Evolutionary conservation across 257 asterid species (phyloP), one percentile per base, ranked within the genome.

Genomic region (Jacaranda mimosifolia): DNA sequence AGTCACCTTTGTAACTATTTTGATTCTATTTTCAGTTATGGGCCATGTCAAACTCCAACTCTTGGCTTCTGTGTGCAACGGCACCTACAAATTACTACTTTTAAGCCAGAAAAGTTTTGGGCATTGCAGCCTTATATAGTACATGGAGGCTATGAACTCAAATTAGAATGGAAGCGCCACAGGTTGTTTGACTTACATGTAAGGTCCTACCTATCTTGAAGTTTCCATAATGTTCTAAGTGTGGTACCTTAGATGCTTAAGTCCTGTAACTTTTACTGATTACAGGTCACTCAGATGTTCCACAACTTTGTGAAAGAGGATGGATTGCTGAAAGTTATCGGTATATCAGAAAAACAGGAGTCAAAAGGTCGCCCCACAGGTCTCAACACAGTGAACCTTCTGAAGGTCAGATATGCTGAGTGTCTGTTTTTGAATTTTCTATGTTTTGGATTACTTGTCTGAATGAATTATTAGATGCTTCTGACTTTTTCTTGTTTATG

Each of bases 1-100:
- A 48, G 43, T 59, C 62, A 73, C 70, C 75, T 76, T 68, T 80
- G 72, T 51, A 65, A 80, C 46, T 59, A 38, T 60, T 51, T 77
- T 39, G 45, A 26, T 83, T 78, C 69, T 65, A 64, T 62, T 82
- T 83, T 87, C 97, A 93, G 98, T 58, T 91, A 94, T 68, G 98
- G 98, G 70, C 98, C 98, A 63, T 90, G 98, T 74, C 98, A 91
- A 87, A 94, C 97, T 80, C 98, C 98, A 67, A 94, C 98, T 13
- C 91, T 94, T 79, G 98, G 97, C 51, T 89, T 94, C 82, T 94
- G 98, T 83, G 95, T 91, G 86, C 94, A 91, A 80, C 90, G 97
- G n/a, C 86, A 90, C 87, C 89, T 91, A 71, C 91, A 90, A 77
- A 94, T 94, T 66, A 86, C 87, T 56, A 86, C 91, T 75, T 91